Evolutionary conservation across 208 protist genomes (phyloP).

Genomic region (Leishmania tarentolae): DNA sequence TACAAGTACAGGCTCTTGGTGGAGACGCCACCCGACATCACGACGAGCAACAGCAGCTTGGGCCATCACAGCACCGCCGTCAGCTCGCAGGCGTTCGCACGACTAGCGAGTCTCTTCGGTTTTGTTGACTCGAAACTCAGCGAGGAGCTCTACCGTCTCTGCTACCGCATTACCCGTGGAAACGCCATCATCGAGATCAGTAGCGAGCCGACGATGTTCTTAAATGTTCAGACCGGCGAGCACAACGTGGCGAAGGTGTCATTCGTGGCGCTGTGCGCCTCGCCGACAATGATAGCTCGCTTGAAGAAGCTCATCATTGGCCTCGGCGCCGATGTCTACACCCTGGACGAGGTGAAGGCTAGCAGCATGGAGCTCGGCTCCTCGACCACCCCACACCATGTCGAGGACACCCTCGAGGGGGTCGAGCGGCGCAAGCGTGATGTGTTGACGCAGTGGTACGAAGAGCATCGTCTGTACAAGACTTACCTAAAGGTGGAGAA

Average conservation of each 20-base stretch:
- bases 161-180: constrained; percentile 96
- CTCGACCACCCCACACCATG: constrained; percentile 10
- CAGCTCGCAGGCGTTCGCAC: constrained; percentile 27
- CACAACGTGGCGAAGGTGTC: constrained; percentile 91
- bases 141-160: constrained; percentile 90
- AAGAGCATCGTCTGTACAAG: constrained; percentile 51
- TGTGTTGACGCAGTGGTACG: constrained; percentile 44
- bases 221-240: constrained; percentile 83
- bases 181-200: constrained; percentile 94
- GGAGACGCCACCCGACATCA: constrained; percentile 63
- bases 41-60: constrained; percentile 44
- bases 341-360: constrained; percentile 21
- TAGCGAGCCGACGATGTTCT: constrained; percentile 85
- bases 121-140: constrained; percentile 91
- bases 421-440: constrained; percentile 44
- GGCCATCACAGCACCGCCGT: constrained; percentile 27
- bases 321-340: constrained; percentile 94
- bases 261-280: constrained; percentile 97
- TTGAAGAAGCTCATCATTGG: constrained; percentile 96
- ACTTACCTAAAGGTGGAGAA: constrained; percentile 53
- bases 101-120: constrained; percentile 94
- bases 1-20: constrained; percentile 80
- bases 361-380: constrained; percentile 15
- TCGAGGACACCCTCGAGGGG: constrained; percentile 28
- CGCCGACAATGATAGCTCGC: constrained; percentile 82